Evolutionary conservation across 2,329 filamentous ascomycete species (phyloP), one percentile per base, ranked within the genome.

Genomic region (Leptosphaerulina australis): DNA sequence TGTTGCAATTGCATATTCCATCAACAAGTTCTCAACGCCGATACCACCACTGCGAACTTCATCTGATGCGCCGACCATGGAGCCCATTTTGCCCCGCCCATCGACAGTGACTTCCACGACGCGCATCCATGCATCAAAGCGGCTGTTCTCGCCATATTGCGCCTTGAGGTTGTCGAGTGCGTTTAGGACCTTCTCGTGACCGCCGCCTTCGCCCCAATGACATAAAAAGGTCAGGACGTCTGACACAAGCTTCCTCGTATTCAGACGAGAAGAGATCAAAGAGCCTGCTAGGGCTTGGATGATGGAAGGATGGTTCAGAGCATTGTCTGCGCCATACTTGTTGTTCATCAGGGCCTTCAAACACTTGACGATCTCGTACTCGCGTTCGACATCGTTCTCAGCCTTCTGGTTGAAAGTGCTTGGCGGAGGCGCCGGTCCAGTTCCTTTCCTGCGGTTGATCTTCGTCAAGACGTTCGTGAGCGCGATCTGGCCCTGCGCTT

Each of bases 271-370:
- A 8, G 92, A 96, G 44, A 92, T 90, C 49, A 99, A 80, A 26
- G 91, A 96, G 17, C 86, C 91, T 39, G 88, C 90, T 34, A 99
- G 81, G 1, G 94, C 90, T 48, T 95, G 85, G 56, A 97, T 87
- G 56, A 97, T 90, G 69, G 93, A 90, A 68, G 94, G 89, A 69
- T 97, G 92, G 53, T 85, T 81, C 49, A 99, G 80, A 14, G 94
- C 94, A 81, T 99, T 92, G 70, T 99, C 94, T 55, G 94, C 94
- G 55, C 94, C 94, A 72, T 96, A 97, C 72, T 96, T 97, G 83
- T 97, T 99, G 84, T 99, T 99, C 88, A 97, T 96, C 50, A 97
- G 77, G 24, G 92, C 91, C 78, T 97, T 97, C 50, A 99, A 76
- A 77, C 94, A 97, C 77, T 99, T 99, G 70, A 96, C 85, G 56